Conservation (phyloP, 2,329 filamentous ascomycete genomes). For the Pseudopyricularia cyperi region DNA sequence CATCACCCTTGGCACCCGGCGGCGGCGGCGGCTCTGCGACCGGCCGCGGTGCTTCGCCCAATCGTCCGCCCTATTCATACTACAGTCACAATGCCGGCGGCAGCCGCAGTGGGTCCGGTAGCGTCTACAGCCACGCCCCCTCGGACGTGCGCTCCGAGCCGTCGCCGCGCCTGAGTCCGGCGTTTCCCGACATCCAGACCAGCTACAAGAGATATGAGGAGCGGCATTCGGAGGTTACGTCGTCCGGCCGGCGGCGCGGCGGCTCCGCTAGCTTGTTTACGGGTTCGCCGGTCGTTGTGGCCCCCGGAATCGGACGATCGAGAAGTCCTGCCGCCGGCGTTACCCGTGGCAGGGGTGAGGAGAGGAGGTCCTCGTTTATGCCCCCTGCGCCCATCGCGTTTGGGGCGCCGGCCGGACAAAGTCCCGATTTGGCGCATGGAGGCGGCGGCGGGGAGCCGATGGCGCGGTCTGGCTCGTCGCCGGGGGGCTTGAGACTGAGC, state of each 20-base stretch:
- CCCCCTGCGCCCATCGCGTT: background rate
- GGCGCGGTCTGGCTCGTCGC: slow-evolving; percentile 7
- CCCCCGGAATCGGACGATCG: background rate
- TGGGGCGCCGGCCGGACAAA: background rate
- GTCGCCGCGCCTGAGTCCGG: slow-evolving; percentile 19
- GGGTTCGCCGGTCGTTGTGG: background rate
- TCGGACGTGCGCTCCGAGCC: slow-evolving; percentile 29
- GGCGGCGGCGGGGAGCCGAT: slow-evolving; percentile 9
- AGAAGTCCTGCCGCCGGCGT: slow-evolving; percentile 4
- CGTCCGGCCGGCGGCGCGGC: background rate
- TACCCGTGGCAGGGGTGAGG: background rate
- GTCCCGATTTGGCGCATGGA: slow-evolving; percentile 1
- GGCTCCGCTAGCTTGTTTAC: slow-evolving; percentile 3
- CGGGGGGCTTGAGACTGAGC: slow-evolving; percentile 11
- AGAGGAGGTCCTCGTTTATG: too few relatives aligned
- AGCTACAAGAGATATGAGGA: slow-evolving; percentile 16
- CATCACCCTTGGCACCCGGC: background rate
- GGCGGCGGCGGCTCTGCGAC: background rate
- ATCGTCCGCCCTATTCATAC: slow-evolving; percentile 2
- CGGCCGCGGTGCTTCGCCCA: background rate
- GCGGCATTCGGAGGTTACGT: slow-evolving; percentile 3
- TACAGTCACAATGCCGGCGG: slow-evolving; percentile 4
- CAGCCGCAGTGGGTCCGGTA: slow-evolving; percentile 10
- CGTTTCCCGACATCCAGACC: slow-evolving; percentile 16
- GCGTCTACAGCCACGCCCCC: slow-evolving; percentile 18